These are phyloP conservation scores for Beta corolliflora DNA, from an alignment of 179 eudicot genomes.

Conservation along the genomic window DNA sequence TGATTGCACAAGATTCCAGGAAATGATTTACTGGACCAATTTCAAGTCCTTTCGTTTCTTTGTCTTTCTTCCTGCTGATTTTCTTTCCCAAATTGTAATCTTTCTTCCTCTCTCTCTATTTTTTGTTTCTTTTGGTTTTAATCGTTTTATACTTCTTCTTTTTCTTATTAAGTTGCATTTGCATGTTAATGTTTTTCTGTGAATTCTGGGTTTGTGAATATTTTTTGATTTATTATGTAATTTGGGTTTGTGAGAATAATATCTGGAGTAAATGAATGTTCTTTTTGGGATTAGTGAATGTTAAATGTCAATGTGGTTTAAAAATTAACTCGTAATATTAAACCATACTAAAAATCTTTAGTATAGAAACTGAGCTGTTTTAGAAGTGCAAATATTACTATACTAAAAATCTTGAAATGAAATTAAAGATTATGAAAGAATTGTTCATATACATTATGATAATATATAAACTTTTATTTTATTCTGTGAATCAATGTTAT, in stretches of 20 bases:
- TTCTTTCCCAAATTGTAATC: conserved; percentile 19
- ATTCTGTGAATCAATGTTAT: neutral
- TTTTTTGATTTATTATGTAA: neutral
- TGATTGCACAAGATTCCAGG: neutral
- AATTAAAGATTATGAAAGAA: neutral
- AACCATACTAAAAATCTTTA: too few species aligned
- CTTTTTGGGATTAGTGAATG: too few species aligned
- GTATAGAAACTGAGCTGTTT: neutral
- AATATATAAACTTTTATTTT: neutral
- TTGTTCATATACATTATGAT: neutral
- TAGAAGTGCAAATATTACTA: neutral
- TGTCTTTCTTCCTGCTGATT: conserved; percentile 14
- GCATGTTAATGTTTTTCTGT: neutral
- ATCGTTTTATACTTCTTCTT: neutral
- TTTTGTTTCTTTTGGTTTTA: neutral
- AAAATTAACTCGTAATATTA: too few species aligned
- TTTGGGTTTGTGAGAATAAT: neutral
- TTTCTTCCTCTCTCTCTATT: neutral
- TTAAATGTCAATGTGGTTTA: too few species aligned
- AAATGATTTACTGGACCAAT: conserved; percentile 24
- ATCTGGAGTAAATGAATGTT: too few species aligned
- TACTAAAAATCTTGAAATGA: neutral
- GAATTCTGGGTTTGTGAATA: neutral
- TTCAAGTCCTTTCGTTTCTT: conserved; percentile 33
- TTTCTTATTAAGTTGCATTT: neutral